Conservation (phyloP, 2,329 filamentous ascomycete genomes). For the Sporothrix protearum region DNA sequence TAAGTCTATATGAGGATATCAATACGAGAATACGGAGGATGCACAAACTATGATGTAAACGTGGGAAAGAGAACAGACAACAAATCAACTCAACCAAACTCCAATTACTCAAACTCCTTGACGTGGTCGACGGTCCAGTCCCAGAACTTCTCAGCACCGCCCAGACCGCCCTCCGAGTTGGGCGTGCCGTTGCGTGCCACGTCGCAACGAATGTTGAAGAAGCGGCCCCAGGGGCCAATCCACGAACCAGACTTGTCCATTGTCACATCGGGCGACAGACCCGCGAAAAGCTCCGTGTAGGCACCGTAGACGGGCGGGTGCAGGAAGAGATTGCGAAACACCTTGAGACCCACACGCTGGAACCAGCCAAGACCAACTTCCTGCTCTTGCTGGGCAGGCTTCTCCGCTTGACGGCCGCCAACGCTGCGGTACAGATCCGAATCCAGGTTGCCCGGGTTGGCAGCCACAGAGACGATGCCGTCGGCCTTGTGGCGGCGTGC, state of each 20-base stretch:
- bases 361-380: constrained; percentile 13
- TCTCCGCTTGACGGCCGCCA: neutral
- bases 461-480: constrained; percentile 31
- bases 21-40: neutral
- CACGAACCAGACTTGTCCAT: constrained; percentile 32
- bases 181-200: constrained; percentile 34
- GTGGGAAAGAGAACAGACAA: neutral
- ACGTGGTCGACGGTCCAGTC: constrained; percentile 42
- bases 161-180: constrained; percentile 40
- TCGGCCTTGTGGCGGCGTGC: constrained; percentile 29
- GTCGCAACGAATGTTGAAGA: constrained; percentile 35
- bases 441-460: constrained; percentile 33
- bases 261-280: constrained; percentile 37
- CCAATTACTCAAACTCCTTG: constrained; percentile 29
- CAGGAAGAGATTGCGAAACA: constrained; percentile 22
- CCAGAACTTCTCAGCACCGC: constrained; percentile 40
- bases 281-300: constrained; percentile 42
- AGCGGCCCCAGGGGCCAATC: constrained; percentile 40
- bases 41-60: neutral
- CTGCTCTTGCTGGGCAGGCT: neutral
- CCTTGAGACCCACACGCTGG: neutral
- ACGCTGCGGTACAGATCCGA: constrained; percentile 30
- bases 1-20: constrained; percentile 2
- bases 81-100: neutral
- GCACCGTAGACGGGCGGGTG: constrained; percentile 34